A percentile compares a stretch with the other conserved stretches of the same genome.
phyloP scores from a whole-genome alignment of 805 yeast species.

The Lachancea sp. region DNA sequence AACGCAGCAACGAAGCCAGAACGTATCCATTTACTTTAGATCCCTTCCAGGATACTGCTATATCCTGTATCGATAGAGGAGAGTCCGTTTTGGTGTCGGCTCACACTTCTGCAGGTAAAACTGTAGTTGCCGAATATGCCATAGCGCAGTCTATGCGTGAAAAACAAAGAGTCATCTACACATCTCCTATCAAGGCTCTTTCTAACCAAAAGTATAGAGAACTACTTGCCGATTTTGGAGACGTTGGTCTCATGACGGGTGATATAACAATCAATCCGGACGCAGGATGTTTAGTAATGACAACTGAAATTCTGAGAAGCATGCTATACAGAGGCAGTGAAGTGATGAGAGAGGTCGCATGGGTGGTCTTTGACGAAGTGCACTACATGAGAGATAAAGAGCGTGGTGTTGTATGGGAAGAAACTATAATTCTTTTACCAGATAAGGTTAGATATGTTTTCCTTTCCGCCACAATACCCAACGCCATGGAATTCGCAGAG shows the following conservation, averaged over 20 bases:
- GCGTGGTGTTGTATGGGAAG: slow-evolving; percentile 99
- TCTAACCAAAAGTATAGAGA: slow-evolving; percentile 94
- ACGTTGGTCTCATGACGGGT: slow-evolving; percentile 98
- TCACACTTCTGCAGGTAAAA: slow-evolving; percentile 95
- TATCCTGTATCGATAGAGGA: slow-evolving; percentile 89
- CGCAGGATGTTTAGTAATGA: slow-evolving; percentile 97
- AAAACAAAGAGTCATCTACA: slow-evolving; percentile 89
- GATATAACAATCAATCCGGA: slow-evolving; percentile 98
- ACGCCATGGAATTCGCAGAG: slow-evolving; percentile 97
- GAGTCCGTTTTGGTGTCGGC: slow-evolving; percentile 97
- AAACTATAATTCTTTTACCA: slow-evolving; percentile 89
- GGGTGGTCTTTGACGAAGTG: slow-evolving; percentile 97
- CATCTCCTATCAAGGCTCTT: slow-evolving; percentile 92
- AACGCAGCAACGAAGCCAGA: slow-evolving; percentile 71
- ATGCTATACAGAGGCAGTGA: slow-evolving; percentile 98
- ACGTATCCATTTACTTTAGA: slow-evolving; percentile 88
- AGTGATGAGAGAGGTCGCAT: slow-evolving; percentile 96
- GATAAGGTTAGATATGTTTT: slow-evolving; percentile 94
- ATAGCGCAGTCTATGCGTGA: slow-evolving; percentile 90
- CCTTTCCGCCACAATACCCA: slow-evolving; percentile 93
- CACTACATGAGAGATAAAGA: slow-evolving; percentile 98
- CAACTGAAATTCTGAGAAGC: slow-evolving; percentile 93
- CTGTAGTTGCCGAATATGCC: slow-evolving; percentile 95
- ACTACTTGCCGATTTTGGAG: slow-evolving; percentile 85
- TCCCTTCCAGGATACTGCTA: slow-evolving; percentile 96